These are phyloP conservation scores for Withania somnifera DNA, from an alignment of 305 asterid species.

Conservation along the genomic window DNA sequence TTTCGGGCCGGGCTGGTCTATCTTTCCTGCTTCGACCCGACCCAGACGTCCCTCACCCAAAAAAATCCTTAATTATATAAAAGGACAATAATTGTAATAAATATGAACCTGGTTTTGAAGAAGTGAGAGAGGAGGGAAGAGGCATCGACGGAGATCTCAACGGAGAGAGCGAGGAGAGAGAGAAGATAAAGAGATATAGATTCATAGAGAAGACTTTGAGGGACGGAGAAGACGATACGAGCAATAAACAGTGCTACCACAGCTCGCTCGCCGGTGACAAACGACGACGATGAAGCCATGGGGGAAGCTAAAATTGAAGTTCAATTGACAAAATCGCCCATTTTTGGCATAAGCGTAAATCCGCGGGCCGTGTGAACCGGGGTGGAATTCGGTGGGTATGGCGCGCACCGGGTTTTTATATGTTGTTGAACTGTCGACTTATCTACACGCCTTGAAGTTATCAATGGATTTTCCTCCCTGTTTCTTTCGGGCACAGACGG, in stretches of 20 bases:
- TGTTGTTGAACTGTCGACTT: not conserved
- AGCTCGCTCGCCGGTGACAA: conserved; percentile 76
- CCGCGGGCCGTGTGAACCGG: not conserved
- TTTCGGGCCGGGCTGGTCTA: no score
- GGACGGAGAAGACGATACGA: conserved; percentile 39
- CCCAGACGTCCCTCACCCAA: not conserved
- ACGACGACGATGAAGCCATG: conserved; percentile 46
- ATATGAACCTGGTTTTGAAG: conserved; percentile 57
- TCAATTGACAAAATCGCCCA: not conserved
- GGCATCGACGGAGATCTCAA: conserved; percentile 65
- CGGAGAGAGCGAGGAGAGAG: conserved; percentile 55
- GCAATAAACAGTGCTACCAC: conserved; percentile 56
- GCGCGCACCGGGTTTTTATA: conserved; percentile 16
- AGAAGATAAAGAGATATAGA: conserved; percentile 43
- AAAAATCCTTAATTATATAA: not conserved
- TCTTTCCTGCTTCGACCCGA: no score
- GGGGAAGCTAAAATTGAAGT: not conserved
- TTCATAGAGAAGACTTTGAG: conserved; percentile 48
- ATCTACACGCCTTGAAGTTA: not conserved
- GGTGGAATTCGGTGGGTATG: conserved; percentile 1
- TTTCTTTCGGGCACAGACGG: no score
- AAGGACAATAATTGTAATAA: not conserved
- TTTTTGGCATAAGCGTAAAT: not conserved
- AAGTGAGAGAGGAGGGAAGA: conserved; percentile 27
- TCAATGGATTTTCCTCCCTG: not conserved